phyloP scores from a whole-genome alignment of 495 filamentous ascomycete genomes.

The Penicillium herquei region DNA sequence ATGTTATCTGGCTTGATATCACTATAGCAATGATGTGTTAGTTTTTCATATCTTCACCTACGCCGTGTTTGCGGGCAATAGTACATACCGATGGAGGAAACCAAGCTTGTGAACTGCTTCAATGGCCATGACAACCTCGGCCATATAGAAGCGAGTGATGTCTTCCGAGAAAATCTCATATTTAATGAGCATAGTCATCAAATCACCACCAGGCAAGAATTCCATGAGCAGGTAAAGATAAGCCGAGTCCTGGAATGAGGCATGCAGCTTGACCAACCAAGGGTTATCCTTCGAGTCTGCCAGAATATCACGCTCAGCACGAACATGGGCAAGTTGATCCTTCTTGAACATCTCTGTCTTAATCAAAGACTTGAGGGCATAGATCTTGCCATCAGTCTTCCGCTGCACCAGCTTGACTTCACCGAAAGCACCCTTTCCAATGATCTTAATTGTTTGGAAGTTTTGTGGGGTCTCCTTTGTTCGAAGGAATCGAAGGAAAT shows the following conservation, averaged over 20 bases:
- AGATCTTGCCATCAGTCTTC: constrained; percentile 95
- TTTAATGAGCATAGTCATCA: constrained; percentile 99
- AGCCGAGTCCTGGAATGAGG: constrained; percentile 92
- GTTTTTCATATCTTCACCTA: background rate
- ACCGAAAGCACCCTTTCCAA: constrained; percentile 98
- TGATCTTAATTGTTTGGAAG: constrained; percentile 94
- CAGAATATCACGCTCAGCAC: constrained; percentile 94
- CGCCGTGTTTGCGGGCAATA: background rate
- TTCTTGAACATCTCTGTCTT: constrained; percentile 99
- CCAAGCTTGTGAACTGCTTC: constrained; percentile 97
- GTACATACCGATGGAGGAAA: constrained; percentile 91
- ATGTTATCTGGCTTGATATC: constrained; percentile 99
- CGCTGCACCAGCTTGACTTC: constrained; percentile 96
- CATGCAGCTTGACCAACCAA: constrained; percentile 97
- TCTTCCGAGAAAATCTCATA: constrained; percentile 99
- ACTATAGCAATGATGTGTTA: constrained; percentile 46
- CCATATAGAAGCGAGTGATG: constrained; percentile 99
- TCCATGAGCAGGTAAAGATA: constrained; percentile 99
- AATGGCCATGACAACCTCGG: constrained; percentile 94
- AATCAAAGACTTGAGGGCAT: constrained; percentile 95
- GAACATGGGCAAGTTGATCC: constrained; percentile 98
- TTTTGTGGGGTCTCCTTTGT: constrained; percentile 89
- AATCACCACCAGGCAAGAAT: constrained; percentile 93
- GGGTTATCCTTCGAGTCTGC: constrained; percentile 95
- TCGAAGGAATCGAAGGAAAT: constrained; percentile 89